These are phyloP conservation scores for Drechslera avenae DNA, from an alignment of 2,329 filamentous ascomycete species.

Conservation along the genomic window DNA sequence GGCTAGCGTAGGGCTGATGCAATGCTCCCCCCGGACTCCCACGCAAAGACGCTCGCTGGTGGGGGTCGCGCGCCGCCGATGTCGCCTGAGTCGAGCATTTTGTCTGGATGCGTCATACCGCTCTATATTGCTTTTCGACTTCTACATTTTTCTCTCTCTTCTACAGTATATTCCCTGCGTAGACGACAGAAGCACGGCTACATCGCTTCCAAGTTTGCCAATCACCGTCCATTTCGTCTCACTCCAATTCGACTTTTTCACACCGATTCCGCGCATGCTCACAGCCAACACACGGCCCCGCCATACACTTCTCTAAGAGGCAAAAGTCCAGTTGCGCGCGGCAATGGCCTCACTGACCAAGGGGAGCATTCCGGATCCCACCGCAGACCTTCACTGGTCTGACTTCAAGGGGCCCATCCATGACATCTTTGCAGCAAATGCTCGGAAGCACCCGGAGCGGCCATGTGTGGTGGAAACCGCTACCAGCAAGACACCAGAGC, in stretches of 20 bases:
- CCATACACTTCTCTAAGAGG: conserved; percentile 15
- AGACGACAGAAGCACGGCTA: not conserved
- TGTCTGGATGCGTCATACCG: conserved; percentile 28
- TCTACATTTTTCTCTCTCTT: not conserved
- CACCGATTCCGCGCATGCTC: conserved; percentile 8
- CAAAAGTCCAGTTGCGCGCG: conserved; percentile 24
- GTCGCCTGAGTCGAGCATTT: conserved; percentile 35
- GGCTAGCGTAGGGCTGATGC: conserved; percentile 31
- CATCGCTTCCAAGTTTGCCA: not conserved
- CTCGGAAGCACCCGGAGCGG: conserved; percentile 69
- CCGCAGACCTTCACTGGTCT: conserved; percentile 69
- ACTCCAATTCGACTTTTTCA: conserved; percentile 4
- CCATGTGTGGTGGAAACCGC: conserved; percentile 71
- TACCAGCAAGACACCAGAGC: conserved; percentile 58
- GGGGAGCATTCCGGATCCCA: conserved; percentile 64
- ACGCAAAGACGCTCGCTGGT: conserved; percentile 16
- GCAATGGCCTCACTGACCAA: conserved; percentile 35
- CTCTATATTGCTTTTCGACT: conserved; percentile 2
- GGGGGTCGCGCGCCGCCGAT: conserved; percentile 33
- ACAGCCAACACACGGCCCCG: conserved; percentile 17
- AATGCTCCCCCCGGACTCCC: conserved; percentile 9
- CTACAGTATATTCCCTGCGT: not conserved
- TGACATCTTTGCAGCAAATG: conserved; percentile 71
- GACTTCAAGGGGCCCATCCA: conserved; percentile 71
- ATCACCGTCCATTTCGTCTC: not conserved